Conservation (phyloP, 192 early-diverging fungal genomes). For the Dimargaris cristalligena region DNA sequence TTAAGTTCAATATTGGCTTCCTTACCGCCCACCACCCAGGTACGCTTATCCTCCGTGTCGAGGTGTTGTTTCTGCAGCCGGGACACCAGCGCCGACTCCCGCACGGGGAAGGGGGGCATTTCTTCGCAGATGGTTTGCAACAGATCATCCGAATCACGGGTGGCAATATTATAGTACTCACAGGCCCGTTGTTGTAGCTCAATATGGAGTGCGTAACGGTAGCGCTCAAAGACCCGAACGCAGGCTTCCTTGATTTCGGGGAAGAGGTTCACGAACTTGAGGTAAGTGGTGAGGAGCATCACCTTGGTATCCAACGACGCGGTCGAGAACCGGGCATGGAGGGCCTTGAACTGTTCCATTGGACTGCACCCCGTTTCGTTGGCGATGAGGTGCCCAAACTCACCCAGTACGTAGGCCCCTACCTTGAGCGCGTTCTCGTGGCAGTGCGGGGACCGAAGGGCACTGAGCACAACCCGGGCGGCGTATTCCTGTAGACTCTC, state of each 20-base stretch:
- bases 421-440: constrained; percentile 94
- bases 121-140: constrained; percentile 90
- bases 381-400: constrained; percentile 93
- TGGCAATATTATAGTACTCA: constrained; percentile 83
- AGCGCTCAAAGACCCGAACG: constrained; percentile 69
- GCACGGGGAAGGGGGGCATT: constrained; percentile 95
- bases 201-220: constrained; percentile 74
- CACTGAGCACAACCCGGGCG: constrained; percentile 60
- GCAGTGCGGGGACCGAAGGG: constrained; percentile 76
- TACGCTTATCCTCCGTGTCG: constrained; percentile 90
- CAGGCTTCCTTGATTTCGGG: constrained; percentile 91
- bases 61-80: constrained; percentile 67
- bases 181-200: constrained; percentile 96
- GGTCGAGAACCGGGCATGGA: constrained; percentile 80
- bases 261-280: constrained; percentile 95
- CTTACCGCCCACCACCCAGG: constrained; percentile 82
- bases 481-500: constrained; percentile 92
- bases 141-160: constrained; percentile 68
- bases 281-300: constrained; percentile 75
- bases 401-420: constrained; percentile 90
- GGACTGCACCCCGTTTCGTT: constrained; percentile 70
- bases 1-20: constrained; percentile 53
- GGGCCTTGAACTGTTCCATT: constrained; percentile 83
- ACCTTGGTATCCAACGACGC: constrained; percentile 65
- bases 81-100: constrained; percentile 75